phyloP scores from a whole-genome alignment of 108 stramenopile species.

The Poteriospumella lacustris region DNA sequence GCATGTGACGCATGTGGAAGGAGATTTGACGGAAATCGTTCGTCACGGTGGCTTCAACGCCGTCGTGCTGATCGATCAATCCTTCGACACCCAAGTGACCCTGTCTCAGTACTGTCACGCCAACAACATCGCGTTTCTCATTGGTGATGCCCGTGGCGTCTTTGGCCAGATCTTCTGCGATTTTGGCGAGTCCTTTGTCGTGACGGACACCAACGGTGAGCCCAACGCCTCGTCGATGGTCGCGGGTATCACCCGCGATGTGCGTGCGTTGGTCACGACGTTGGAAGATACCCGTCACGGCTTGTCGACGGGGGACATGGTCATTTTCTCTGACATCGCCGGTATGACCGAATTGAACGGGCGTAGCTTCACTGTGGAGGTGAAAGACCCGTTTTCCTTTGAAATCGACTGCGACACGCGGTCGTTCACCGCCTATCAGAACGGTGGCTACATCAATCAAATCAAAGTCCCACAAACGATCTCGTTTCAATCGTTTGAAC shows the following conservation, averaged over 20 bases:
- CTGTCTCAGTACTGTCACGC: conserved; percentile 37
- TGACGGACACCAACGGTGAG: conserved; percentile 85
- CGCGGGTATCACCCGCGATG: conserved; percentile 47
- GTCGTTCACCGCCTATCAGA: conserved; percentile 12
- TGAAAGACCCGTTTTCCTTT: conserved; percentile 85
- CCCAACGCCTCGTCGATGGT: conserved; percentile 36
- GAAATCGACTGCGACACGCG: conserved; percentile 59
- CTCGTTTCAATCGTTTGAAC: conserved; percentile 70
- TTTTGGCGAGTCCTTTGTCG: conserved; percentile 79
- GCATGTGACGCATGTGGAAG: conserved; percentile 8
- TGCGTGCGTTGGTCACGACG: conserved; percentile 79
- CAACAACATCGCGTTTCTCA: conserved; percentile 57
- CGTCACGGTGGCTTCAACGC: neutral
- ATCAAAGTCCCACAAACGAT: conserved; percentile 74
- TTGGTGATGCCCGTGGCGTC: conserved; percentile 67
- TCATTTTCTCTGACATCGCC: conserved; percentile 76
- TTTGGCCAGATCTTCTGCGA: conserved; percentile 91
- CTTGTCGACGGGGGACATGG: conserved; percentile 83
- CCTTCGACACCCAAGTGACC: neutral
- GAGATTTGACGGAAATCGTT: conserved; percentile 15
- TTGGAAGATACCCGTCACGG: conserved; percentile 94
- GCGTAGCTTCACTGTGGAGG: conserved; percentile 59
- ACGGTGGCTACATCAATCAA: conserved; percentile 79
- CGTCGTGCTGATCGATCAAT: conserved; percentile 25
- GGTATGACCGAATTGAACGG: conserved; percentile 65